Evolutionary conservation across 768 basidiomycete species (phyloP).

Genomic region (Kwoniella botswanensis): DNA sequence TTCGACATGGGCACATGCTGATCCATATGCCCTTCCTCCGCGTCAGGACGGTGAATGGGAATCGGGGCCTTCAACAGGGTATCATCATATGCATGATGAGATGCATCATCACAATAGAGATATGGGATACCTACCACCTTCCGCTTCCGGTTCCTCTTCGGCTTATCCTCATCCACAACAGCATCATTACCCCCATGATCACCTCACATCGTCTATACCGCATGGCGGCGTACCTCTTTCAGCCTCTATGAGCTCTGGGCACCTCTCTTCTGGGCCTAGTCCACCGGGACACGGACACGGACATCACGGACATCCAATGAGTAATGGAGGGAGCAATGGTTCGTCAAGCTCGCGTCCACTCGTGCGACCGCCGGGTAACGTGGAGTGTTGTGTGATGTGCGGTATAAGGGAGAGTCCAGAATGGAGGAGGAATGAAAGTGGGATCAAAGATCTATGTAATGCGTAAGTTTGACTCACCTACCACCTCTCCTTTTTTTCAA

Average conservation of each 20-base stretch:
- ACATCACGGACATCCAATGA: conserved; percentile 17
- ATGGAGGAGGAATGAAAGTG: conserved; percentile 54
- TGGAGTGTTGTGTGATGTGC: conserved; percentile 51
- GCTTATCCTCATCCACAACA: conserved; percentile 9
- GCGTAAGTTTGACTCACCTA: conserved; percentile 48
- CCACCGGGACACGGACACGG: background rate
- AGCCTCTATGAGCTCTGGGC: conserved; percentile 6
- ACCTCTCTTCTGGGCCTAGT: conserved; percentile 7
- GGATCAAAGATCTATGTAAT: conserved; percentile 57
- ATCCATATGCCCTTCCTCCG: conserved; percentile 4
- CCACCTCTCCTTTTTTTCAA: background rate
- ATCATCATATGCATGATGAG: background rate
- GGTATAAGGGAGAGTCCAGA: conserved; percentile 52
- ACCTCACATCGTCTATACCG: conserved; percentile 5
- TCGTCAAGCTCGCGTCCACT: conserved; percentile 34
- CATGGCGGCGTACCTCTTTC: background rate
- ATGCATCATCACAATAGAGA: background rate
- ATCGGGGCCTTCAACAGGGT: conserved; percentile 3
- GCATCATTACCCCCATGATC: conserved; percentile 8
- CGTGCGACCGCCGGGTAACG: conserved; percentile 52
- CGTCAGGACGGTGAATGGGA: conserved; percentile 3
- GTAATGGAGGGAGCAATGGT: conserved; percentile 22
- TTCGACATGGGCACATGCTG: background rate
- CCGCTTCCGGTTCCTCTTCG: background rate
- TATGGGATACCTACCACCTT: background rate